These are phyloP conservation scores for Avicennia marina DNA, from an alignment of 257 asterid genomes.

Conservation along the genomic window DNA sequence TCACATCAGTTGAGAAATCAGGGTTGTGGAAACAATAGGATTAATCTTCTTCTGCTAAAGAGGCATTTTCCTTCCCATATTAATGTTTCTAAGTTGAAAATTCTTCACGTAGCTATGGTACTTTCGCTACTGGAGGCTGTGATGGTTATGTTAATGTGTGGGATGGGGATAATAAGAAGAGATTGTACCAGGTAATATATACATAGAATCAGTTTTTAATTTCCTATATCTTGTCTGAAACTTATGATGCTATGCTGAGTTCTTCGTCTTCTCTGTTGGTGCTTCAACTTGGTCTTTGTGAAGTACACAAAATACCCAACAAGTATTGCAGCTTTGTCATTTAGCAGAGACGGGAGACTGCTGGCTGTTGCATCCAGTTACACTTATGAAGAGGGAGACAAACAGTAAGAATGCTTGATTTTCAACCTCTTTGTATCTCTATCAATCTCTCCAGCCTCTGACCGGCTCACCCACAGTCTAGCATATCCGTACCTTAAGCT, in stretches of 20 bases:
- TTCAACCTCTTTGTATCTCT: too few relatives aligned
- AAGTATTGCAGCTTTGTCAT: conserved; percentile 75
- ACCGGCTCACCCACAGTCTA: too few relatives aligned
- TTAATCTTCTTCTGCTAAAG: too few relatives aligned
- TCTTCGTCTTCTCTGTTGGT: not conserved
- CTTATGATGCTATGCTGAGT: not conserved
- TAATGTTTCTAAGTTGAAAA: not conserved
- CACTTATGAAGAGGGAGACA: conserved; percentile 89
- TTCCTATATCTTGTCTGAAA: too few relatives aligned
- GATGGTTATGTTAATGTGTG: conserved; percentile 92
- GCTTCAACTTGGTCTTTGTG: conserved; percentile 19
- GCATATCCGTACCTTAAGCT: too few relatives aligned
- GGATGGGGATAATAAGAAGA: conserved; percentile 98
- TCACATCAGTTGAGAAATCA: too few relatives aligned
- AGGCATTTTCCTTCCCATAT: not conserved
- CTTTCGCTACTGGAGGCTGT: conserved; percentile 87
- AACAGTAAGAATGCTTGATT: conserved; percentile 68
- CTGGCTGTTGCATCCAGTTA: conserved; percentile 91
- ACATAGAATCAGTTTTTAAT: too few relatives aligned
- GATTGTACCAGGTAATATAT: conserved; percentile 74
- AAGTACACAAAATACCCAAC: conserved; percentile 85
- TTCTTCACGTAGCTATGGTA: conserved; percentile 55
- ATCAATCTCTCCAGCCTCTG: too few relatives aligned
- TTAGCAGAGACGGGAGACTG: conserved; percentile 81
- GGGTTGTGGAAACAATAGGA: too few relatives aligned